Conservation (phyloP, 2,329 filamentous ascomycete genomes). For the Aspergillus pseudoglaucus region DNA sequence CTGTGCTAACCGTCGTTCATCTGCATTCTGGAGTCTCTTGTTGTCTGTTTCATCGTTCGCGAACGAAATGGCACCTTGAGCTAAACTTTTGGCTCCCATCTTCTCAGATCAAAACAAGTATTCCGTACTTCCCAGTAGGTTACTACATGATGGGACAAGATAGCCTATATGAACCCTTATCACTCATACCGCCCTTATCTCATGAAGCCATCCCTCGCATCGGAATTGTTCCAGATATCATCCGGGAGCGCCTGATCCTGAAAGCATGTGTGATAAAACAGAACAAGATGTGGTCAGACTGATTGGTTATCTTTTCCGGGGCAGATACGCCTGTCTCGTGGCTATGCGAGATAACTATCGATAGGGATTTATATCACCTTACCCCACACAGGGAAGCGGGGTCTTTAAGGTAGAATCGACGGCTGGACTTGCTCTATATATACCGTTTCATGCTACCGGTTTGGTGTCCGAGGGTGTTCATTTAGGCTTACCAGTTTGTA, state of each 20-base stretch:
- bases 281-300: no score
- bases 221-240: background rate
- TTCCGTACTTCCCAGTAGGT: no score
- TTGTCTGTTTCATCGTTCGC: background rate
- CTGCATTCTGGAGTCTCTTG: conserved; percentile 23
- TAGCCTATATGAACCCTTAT: background rate
- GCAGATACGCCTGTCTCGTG: no score
- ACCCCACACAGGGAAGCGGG: no score
- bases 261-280: background rate
- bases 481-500: no score
- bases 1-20: conserved; percentile 39
- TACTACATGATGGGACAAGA: background rate
- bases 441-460: background rate
- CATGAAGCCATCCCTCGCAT: background rate
- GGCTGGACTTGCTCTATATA: background rate
- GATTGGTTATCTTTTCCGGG: no score
- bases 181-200: background rate
- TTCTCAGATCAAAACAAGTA: background rate
- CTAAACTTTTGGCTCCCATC: background rate
- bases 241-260: background rate
- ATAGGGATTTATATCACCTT: no score
- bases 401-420: no score
- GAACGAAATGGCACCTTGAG: background rate
- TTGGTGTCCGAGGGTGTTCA: no score
- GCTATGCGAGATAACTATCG: no score